These are phyloP conservation scores for Dioszegia aurantiaca DNA, from an alignment of 768 basidiomycete species.

Conservation along the genomic window DNA sequence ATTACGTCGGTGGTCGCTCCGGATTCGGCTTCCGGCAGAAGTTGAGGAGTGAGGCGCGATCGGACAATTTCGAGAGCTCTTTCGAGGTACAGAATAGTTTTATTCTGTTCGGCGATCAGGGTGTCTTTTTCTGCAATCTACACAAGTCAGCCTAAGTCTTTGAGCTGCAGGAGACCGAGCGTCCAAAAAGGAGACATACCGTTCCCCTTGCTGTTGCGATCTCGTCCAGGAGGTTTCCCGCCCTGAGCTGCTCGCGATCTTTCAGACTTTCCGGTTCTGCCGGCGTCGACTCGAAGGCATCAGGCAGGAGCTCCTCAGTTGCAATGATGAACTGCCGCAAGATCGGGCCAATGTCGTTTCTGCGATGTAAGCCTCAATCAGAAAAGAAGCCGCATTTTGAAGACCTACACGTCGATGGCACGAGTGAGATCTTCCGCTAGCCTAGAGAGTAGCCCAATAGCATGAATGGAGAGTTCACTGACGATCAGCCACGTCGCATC, in stretches of 20 bases:
- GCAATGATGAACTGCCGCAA: neutral
- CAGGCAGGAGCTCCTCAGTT: neutral
- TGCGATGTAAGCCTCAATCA: neutral
- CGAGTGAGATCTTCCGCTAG: constrained; percentile 7
- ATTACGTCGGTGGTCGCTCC: constrained; percentile 53
- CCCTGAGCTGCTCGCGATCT: constrained; percentile 63
- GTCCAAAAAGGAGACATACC: constrained; percentile 55
- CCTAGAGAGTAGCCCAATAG: neutral
- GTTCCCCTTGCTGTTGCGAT: constrained; percentile 67
- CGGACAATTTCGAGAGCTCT: constrained; percentile 85
- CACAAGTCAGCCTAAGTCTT: neutral
- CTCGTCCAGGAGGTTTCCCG: constrained; percentile 66
- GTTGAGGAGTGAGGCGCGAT: constrained; percentile 60
- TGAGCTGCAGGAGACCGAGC: too few relatives aligned
- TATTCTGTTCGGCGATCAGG: constrained; percentile 39
- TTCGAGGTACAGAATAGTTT: constrained; percentile 72
- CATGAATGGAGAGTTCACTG: neutral
- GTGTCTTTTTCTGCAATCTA: constrained; percentile 11
- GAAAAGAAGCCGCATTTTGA: too few relatives aligned
- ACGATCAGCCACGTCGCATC: neutral
- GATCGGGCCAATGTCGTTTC: neutral
- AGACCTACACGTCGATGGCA: constrained; percentile 12
- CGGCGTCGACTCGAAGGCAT: neutral
- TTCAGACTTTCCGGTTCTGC: constrained; percentile 40
- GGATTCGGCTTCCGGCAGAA: constrained; percentile 61